These are phyloP conservation scores for Tylopilus plumbeoviolaceoides DNA, from an alignment of 768 basidiomycete genomes.

Conservation along the genomic window DNA sequence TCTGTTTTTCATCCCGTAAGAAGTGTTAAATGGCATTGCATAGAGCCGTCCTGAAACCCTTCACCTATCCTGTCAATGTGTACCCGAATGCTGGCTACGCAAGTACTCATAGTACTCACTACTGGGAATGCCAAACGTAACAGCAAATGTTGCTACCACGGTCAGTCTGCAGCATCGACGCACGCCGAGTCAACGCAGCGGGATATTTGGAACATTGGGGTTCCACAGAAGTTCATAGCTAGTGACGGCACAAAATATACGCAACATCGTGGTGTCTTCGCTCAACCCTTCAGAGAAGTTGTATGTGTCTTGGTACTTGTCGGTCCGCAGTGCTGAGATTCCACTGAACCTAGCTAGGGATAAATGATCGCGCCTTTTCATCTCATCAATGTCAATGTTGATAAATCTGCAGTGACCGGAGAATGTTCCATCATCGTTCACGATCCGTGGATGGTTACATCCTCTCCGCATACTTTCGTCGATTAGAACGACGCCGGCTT, in stretches of 20 bases:
- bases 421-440: constrained; percentile 6
- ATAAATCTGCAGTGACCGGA: no score
- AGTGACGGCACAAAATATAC: constrained; percentile 33
- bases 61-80: constrained; percentile 39
- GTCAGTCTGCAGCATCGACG: background rate
- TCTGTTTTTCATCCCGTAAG: constrained; percentile 30
- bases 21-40: constrained; percentile 35
- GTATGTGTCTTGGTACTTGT: constrained; percentile 21
- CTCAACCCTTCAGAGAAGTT: constrained; percentile 32
- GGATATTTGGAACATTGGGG: constrained; percentile 46
- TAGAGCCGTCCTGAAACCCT: constrained; percentile 41
- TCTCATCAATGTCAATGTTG: no score
- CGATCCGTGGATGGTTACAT: constrained; percentile 41
- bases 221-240: constrained; percentile 42
- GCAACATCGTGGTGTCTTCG: constrained; percentile 39
- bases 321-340: no score
- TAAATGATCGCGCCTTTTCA: no score
- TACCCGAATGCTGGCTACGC: constrained; percentile 40
- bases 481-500: constrained; percentile 37
- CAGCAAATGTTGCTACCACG: constrained; percentile 23
- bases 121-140: no score
- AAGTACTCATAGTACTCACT: constrained; percentile 2
- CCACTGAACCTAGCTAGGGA: no score
- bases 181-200: constrained; percentile 33
- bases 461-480: constrained; percentile 38